Evolutionary conservation across 1,139 yeast species (phyloP).

Genomic region (Barnettozyma hawaiiensis): DNA sequence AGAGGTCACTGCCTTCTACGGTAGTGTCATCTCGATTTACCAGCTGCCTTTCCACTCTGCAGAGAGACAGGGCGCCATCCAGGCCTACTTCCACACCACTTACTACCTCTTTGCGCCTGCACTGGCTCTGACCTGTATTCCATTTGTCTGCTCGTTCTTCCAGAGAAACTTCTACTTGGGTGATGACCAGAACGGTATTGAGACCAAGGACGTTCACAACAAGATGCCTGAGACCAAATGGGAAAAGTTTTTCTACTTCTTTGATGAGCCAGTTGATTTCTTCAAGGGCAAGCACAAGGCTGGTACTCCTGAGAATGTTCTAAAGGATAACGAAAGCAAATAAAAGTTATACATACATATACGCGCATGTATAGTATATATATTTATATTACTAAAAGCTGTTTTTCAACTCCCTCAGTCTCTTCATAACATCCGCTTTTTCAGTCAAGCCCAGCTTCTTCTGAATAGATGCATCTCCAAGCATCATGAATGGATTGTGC

Average conservation of each 20-base stretch:
- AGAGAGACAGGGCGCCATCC: conserved; percentile 10
- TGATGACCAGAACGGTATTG: conserved; percentile 12
- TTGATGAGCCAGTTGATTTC: conserved; percentile 7
- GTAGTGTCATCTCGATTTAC: conserved; percentile 5
- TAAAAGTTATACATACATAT: too few relatives aligned
- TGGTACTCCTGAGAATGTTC: background rate
- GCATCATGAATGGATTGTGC: conserved; percentile 87
- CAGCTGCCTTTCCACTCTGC: conserved; percentile 5
- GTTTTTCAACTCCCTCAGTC: conserved; percentile 68
- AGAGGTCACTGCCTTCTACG: background rate
- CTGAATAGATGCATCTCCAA: conserved; percentile 52
- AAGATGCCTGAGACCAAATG: conserved; percentile 3
- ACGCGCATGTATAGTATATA: too few relatives aligned
- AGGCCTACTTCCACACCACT: conserved; percentile 7
- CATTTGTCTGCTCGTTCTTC: conserved; percentile 10
- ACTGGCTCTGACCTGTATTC: conserved; percentile 6
- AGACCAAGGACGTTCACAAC: conserved; percentile 1
- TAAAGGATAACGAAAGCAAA: background rate
- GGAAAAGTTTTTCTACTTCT: conserved; percentile 1
- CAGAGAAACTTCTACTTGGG: conserved; percentile 12
- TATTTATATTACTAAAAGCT: conserved; percentile 10
- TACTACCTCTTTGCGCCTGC: conserved; percentile 10
- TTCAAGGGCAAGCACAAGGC: background rate
- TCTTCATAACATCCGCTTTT: conserved; percentile 54
- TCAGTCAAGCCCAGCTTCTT: conserved; percentile 46